Conservation (phyloP, 129 eudicot species). For the Apium graveolens region DNA sequence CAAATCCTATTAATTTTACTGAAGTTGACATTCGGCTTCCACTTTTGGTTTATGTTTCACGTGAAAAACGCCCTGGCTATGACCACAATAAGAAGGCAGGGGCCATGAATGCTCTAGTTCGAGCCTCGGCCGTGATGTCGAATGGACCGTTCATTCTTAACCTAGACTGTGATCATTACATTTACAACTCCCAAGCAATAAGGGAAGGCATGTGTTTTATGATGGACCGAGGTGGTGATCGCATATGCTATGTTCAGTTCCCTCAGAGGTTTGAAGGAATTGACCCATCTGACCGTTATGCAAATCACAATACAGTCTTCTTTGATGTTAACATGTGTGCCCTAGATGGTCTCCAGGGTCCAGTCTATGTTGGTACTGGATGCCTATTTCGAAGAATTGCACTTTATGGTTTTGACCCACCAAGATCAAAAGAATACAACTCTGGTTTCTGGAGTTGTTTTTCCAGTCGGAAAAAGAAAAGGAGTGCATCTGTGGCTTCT, state of each 20-base stretch:
- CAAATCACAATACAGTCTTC: constrained; percentile 56
- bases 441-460: constrained; percentile 27
- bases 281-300: constrained; percentile 53
- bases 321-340: constrained; percentile 60
- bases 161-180: constrained; percentile 51
- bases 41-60: constrained; percentile 64
- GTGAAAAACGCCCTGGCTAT: constrained; percentile 54
- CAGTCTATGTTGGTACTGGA: constrained; percentile 57
- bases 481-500: constrained; percentile 19
- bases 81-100: constrained; percentile 65
- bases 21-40: constrained; percentile 58
- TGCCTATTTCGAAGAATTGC: constrained; percentile 51
- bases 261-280: constrained; percentile 58
- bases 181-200: constrained; percentile 36
- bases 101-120: constrained; percentile 58
- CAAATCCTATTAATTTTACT: constrained; percentile 29
- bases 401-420: constrained; percentile 49
- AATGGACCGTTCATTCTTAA: constrained; percentile 54
- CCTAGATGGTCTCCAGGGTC: constrained; percentile 53
- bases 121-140: constrained; percentile 54
- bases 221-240: constrained; percentile 47
- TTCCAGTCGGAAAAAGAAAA: constrained; percentile 18
- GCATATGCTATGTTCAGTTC: constrained; percentile 44
- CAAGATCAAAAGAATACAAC: constrained; percentile 44
- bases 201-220: constrained; percentile 53